Conservation (phyloP, 768 basidiomycete genomes). For the Rhizopogon rudus region DNA sequence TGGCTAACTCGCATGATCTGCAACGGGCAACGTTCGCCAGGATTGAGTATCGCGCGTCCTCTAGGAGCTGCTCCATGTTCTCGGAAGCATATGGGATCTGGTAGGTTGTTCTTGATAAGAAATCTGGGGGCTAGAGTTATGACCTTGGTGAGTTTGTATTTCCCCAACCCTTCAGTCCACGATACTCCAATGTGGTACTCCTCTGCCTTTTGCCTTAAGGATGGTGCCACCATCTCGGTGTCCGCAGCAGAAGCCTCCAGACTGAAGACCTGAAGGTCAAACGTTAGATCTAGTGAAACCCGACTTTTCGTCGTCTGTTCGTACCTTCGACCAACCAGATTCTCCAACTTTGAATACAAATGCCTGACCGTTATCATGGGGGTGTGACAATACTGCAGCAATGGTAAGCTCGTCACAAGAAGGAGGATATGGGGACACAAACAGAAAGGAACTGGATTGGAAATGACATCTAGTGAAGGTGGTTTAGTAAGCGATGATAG, state of each 20-base stretch:
- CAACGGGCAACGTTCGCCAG: slow-evolving; percentile 67
- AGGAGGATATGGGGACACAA: slow-evolving; percentile 28
- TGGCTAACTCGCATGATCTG: slow-evolving; percentile 60
- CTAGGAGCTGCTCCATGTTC: slow-evolving; percentile 74
- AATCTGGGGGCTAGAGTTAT: slow-evolving; percentile 90
- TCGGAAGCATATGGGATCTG: slow-evolving; percentile 68
- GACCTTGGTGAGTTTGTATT: slow-evolving; percentile 94
- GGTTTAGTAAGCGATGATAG: slow-evolving; percentile 3
- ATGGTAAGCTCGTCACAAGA: slow-evolving; percentile 2
- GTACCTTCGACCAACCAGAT: slow-evolving; percentile 86
- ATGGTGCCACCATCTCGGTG: slow-evolving; percentile 68
- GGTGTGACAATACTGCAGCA: slow-evolving; percentile 76
- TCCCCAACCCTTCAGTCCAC: slow-evolving; percentile 92
- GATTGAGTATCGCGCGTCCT: slow-evolving; percentile 54
- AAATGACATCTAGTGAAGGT: slow-evolving; percentile 36
- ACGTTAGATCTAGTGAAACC: slow-evolving; percentile 4
- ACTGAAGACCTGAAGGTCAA: slow-evolving; percentile 56
- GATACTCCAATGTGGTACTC: slow-evolving; percentile 83
- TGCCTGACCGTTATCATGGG: slow-evolving; percentile 74
- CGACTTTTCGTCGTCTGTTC: slow-evolving; percentile 5
- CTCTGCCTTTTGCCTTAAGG: slow-evolving; percentile 54
- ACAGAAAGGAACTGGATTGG: slow-evolving; percentile 75
- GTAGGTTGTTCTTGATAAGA: slow-evolving; percentile 78
- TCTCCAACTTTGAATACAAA: slow-evolving; percentile 77
- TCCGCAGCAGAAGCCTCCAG: slow-evolving; percentile 94